Conservation (phyloP, 768 basidiomycete species). For the Clavaria fumosa region DNA sequence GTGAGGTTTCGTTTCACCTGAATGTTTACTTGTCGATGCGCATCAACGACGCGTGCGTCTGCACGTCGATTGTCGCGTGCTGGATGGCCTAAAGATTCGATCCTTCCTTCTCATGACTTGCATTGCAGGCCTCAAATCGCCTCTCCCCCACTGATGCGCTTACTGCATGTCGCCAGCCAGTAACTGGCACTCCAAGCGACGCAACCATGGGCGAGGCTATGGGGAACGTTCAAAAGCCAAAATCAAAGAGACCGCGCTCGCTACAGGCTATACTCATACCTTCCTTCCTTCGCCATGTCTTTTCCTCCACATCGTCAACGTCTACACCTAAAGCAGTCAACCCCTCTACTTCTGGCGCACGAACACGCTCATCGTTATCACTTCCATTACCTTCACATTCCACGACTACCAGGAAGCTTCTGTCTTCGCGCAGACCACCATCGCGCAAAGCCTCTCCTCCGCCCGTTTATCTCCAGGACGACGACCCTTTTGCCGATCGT, state of each 20-base stretch:
- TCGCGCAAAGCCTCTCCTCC: conserved; percentile 22
- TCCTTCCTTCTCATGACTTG: no score
- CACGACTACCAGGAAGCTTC: conserved; percentile 3
- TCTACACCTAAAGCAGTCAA: conserved; percentile 12
- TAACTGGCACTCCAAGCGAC: no score
- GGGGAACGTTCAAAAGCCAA: no score
- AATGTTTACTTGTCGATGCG: no score
- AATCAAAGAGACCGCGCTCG: conserved; percentile 37
- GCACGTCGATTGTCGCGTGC: no score
- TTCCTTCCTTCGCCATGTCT: conserved; percentile 25
- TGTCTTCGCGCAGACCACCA: conserved; percentile 7
- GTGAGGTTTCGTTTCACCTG: no score
- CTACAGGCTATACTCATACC: conserved; percentile 36
- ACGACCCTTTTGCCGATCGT: conserved; percentile 62
- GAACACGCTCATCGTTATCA: conserved; percentile 15
- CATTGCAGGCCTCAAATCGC: no score
- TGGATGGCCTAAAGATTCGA: no score
- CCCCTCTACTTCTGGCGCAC: conserved; percentile 12
- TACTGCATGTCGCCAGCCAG: no score
- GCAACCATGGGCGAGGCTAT: no score
- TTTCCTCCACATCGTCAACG: conserved; percentile 15
- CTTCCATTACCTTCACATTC: conserved; percentile 7
- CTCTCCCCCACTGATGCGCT: no score
- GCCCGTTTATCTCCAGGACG: conserved; percentile 40
- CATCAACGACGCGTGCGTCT: no score